Percentiles rank a stretch among this genome's conserved stretches.
phyloP scores from a whole-genome alignment of 345 rosid species.

The Durio zibethinus region DNA sequence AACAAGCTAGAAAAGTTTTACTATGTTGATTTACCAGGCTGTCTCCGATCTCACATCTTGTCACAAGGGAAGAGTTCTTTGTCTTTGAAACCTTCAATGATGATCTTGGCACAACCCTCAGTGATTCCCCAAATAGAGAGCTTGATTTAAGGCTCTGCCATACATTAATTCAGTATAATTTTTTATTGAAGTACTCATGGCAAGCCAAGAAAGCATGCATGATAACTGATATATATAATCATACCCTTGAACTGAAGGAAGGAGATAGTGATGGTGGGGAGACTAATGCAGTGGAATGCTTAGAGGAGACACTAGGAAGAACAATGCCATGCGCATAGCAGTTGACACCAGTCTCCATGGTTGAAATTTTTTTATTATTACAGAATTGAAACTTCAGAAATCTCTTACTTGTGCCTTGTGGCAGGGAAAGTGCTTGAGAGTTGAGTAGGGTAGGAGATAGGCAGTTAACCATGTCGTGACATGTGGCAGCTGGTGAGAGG shows the following conservation, averaged over 20 bases:
- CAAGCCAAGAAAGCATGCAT: background rate
- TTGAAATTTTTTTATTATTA: conserved; percentile 7
- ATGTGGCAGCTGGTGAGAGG: conserved; percentile 35
- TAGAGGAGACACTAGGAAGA: conserved; percentile 64
- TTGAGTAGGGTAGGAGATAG: conserved; percentile 33
- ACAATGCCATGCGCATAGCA: conserved; percentile 63
- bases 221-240: background rate
- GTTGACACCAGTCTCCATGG: conserved; percentile 73
- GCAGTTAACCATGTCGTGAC: conserved; percentile 31
- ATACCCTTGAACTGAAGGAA: conserved; percentile 66
- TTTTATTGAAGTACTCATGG: background rate
- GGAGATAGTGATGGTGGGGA: conserved; percentile 57
- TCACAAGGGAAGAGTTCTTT: conserved; percentile 47
- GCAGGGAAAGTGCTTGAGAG: background rate
- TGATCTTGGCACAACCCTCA: conserved; percentile 49
- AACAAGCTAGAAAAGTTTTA: background rate
- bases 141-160: conserved; percentile 44
- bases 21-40: conserved; percentile 60
- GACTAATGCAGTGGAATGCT: conserved; percentile 56
- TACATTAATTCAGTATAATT: background rate
- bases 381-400: background rate
- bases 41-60: conserved; percentile 89
- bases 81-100: conserved; percentile 46
- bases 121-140: conserved; percentile 72
- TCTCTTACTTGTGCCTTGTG: background rate